These are phyloP conservation scores for Tulasnella sp. DNA, from an alignment of 768 basidiomycete species.

Conservation along the genomic window DNA sequence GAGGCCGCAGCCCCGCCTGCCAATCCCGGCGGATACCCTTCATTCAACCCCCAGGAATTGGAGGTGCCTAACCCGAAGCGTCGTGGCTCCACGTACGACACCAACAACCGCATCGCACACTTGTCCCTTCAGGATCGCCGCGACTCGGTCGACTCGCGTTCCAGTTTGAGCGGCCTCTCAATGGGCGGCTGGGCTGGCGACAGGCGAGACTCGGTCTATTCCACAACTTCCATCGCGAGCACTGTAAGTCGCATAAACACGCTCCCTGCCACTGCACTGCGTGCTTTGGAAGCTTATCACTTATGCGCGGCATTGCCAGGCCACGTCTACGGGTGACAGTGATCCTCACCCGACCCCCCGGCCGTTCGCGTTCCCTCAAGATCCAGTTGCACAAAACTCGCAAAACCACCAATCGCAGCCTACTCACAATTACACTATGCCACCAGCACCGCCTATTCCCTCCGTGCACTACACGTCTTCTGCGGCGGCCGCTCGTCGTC, in stretches of 20 bases:
- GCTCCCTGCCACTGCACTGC: conserved; percentile 29
- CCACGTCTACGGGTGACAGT: not conserved
- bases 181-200: conserved; percentile 46
- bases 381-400: not conserved
- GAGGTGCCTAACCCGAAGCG: conserved; percentile 62
- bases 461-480: conserved; percentile 8
- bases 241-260: conserved; percentile 28
- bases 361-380: conserved; percentile 6
- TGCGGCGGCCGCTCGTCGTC: conserved; percentile 9
- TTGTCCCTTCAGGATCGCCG: conserved; percentile 68
- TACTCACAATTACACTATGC: not conserved
- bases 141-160: conserved; percentile 58
- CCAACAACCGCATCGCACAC: conserved; percentile 53
- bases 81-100: conserved; percentile 73
- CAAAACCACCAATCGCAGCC: not conserved
- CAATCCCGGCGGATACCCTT: not conserved
- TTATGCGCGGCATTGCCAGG: not conserved
- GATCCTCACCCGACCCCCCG: conserved; percentile 1
- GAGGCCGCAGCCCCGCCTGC: not conserved
- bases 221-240: conserved; percentile 38
- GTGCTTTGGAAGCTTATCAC: conserved; percentile 30
- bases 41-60: conserved; percentile 21
- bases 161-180: conserved; percentile 4
- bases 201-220: conserved; percentile 63
- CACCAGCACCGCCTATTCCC: conserved; percentile 7